A percentile compares a stretch with the other conserved stretches of the same genome.
Conservation (phyloP, 2,329 filamentous ascomycete genomes). For the Calonectria montana region DNA sequence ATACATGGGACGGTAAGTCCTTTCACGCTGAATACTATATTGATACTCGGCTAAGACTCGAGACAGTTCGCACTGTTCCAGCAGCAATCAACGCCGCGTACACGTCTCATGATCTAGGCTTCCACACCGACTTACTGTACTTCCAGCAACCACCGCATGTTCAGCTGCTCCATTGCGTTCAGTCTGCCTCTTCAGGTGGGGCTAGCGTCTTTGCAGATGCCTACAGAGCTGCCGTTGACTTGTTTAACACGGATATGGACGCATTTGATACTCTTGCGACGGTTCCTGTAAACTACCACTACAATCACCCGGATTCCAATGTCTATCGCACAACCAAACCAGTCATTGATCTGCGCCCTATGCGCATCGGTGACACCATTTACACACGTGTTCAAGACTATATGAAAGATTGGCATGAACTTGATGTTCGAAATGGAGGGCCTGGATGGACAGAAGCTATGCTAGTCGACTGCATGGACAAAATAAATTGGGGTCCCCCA, state of each 20-base stretch:
- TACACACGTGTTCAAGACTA: not conserved
- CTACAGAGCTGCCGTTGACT: not conserved
- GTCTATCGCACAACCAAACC: constrained; percentile 21
- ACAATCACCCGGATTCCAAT: constrained; percentile 14
- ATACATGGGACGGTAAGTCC: not conserved
- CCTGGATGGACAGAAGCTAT: not conserved
- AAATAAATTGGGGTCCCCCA: not conserved
- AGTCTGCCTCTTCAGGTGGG: not conserved
- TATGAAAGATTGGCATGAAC: not conserved
- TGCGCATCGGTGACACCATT: not conserved
- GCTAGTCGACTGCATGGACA: not conserved
- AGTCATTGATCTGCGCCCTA: not conserved
- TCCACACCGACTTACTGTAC: not conserved
- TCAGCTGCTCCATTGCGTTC: not conserved
- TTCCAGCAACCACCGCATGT: not conserved
- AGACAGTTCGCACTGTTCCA: not conserved
- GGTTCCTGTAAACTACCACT: constrained; percentile 20
- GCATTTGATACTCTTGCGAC: not conserved
- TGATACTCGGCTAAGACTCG: not conserved
- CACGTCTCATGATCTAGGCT: not conserved
- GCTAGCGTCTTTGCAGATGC: not conserved
- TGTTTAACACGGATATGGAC: not conserved
- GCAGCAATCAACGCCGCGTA: not conserved
- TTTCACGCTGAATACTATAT: too few species aligned
- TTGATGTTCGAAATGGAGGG: not conserved